Base-by-base conservation (phyloP, 2,329 filamentous ascomycete genomes). In the Lecanicillium sp. region DNA sequence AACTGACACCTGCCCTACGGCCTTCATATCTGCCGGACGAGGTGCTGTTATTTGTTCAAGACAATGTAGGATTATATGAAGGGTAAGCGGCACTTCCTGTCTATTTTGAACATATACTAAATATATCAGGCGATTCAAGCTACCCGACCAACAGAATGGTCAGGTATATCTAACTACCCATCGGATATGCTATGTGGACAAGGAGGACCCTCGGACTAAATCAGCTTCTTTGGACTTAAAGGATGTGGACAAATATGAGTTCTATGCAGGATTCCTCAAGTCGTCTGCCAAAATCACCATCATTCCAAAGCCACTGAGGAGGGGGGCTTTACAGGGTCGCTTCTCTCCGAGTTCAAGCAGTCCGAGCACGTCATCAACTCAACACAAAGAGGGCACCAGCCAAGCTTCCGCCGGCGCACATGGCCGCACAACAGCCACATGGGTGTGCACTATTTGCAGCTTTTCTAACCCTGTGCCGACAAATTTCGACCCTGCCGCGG, bases 121-220 rank as follows among this genome's bases (percentile, higher is more conserved):
- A 47, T 43, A 32, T 37, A 43, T 29, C 25, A 44, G 88, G 51
- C 97, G 96, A 68, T 92, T 82, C 69, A 98, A 98, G 68, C 82
- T 98, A 39, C 84, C 87, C 27, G 81, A 89, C 55, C 87, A 94
- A 49, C 92, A 98, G 59, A 87, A 95, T 66, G 92, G 92, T 37
- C 88, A 96, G 66, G 87, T 92, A 40, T 98, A 98, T 59, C 63
- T 98, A 62, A 98, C 92, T 14, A 95, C 92, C 8, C 90, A 97
- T 62, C 84, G 92, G 38, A 80, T 87, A 45, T 98, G 90, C 68
- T 98, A 97, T 58, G 86, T 98, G 47, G 89, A 96, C 56, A 84
- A 88, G 53, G 74, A 79, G 22, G 84, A 96, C 46, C 88, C 92
- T 13, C 77, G 90, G 46, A 84, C 84, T 56, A 79, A 86, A 59